Evolutionary conservation across 305 asterid species (phyloP), one percentile per base, ranked within the genome.

Genomic region (Striga hermonthica): DNA sequence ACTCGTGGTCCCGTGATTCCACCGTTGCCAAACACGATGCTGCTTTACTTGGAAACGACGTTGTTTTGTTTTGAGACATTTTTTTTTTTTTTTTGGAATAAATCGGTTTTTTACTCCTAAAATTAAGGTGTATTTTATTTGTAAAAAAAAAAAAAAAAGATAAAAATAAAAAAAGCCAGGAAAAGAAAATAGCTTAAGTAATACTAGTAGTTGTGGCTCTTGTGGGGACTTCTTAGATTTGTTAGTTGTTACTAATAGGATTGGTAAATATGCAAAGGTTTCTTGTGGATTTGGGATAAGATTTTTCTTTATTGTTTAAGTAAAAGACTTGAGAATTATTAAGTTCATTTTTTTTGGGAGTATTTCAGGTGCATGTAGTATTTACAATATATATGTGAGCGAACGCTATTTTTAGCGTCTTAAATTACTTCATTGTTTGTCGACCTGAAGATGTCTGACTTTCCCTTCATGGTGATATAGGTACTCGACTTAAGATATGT

Each of bases 1-100:
- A 85, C 76, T 82, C 95, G 58, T 91, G 95, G 95, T 91, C 98
- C 22, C 72, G 75, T 9, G 83, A 86, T 34, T 76, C 95, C 3
- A 15, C 1, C 31, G 31, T 79, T 11, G 86, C 75, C 37, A 82
- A 83, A 73, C 79, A 91, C 40, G 87, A 81, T 64, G 92, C 84
- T 76, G 83, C 48, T 12, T 22, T 22, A 22, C 85, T 62, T 5
- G 85, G 89, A 76, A 82, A 79, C 81, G 90, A 85, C 88, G 92
- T 83, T 83, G 92, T 80, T 72, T 80, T 80, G 12, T 84, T 77
- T 72, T 87, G 59, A 71, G 40, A 16, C 16, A 43, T n/a, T 9
- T 8, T 60, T 39, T 10, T n/a, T 3, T 60, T 37, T 13, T 15
- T 22, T 8, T 4, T 0, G 6, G 31, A 22, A 22, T 22, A 22